Conservation (phyloP, 75 land plant genomes). For the Ceratopteris richardii region DNA sequence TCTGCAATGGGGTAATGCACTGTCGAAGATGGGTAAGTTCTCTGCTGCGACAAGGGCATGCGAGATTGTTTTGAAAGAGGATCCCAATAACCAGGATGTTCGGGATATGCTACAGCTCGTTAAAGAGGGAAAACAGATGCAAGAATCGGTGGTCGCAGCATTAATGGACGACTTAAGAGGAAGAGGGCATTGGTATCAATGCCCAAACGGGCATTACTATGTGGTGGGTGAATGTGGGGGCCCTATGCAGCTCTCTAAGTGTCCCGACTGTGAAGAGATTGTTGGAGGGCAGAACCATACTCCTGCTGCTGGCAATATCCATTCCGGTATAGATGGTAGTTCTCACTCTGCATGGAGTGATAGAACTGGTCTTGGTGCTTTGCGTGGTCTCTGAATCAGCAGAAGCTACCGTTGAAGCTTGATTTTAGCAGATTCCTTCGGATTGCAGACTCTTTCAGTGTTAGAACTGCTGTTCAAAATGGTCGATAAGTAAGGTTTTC, state of each 20-base stretch:
- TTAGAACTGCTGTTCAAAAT: too few relatives aligned
- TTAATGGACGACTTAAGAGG: conserved; percentile 8
- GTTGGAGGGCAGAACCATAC: conserved; percentile 14
- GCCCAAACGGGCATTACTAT: conserved; percentile 25
- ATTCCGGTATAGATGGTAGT: conserved; percentile 15
- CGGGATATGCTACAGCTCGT: conserved; percentile 2
- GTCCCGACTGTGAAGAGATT: conserved; percentile 17
- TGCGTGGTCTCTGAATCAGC: too few relatives aligned
- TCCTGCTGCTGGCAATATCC: conserved; percentile 15
- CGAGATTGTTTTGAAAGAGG: conserved; percentile 8
- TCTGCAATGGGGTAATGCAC: conserved; percentile 8
- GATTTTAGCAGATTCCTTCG: too few relatives aligned
- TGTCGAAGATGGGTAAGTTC: background rate
- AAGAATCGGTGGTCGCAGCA: conserved; percentile 6
- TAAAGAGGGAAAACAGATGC: background rate
- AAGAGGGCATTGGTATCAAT: conserved; percentile 19
- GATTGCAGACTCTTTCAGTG: too few relatives aligned
- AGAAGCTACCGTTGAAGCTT: too few relatives aligned
- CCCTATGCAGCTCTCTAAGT: conserved; percentile 18
- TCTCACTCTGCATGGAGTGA: conserved; percentile 11
- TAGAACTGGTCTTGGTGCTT: conserved; percentile 3
- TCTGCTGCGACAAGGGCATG: conserved; percentile 7
- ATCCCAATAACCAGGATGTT: conserved; percentile 10
- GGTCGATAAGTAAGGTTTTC: too few relatives aligned
- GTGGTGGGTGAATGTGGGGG: conserved; percentile 21